Base-by-base conservation (phyloP, 192 early-diverging fungal species). In the Dimargaris xerosporica region DNA sequence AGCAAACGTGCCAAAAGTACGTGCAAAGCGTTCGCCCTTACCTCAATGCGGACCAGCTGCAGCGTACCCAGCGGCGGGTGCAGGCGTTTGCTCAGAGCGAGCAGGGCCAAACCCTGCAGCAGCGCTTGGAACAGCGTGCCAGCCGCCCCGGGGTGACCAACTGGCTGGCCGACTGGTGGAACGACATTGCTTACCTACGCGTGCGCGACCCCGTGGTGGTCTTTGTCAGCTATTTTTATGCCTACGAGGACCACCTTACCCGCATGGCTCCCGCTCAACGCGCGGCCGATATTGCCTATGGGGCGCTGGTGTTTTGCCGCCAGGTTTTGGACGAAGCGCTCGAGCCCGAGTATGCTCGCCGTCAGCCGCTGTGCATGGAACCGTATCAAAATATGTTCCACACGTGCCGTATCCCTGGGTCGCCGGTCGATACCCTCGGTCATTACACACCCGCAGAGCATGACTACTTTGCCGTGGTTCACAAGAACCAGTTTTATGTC, bases 161-260 rank as follows among this genome's bases (percentile, higher is more conserved):
- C 78, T 99, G 93, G 87, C 80, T 95, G 54, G 90, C 87, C 70
- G 91, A 93, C 67, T 99, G 96, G 96, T 99, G 96, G 96, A 89
- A 90, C 67, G 91, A 93, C 59, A 79, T 87, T 54, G 90, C 91
- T 62, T 99, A 99, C 75, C 82, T 88, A 73, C 88, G 82, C 29
- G 97, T 96, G 79, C 85, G 94, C 62, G 96, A 99, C 67, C 90
- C 94, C 15, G 89, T 94, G n/a, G 89, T 91, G 44, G 79, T 95
- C 67, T 88, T 90, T 66, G 94, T 99, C 61, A 91, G 86, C 67
- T 99, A 99, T 82, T 99, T 96, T 67, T 99, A 88, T 75, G 79
- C 83, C 51, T 94, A 89, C 75, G 85, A 84, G 72, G 93, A 99
- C 70, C 91, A 96, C 71, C 83, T 79, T 70, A 66, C 82, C 51